phyloP scores from a whole-genome alignment of 306 rosid species.

The Styphnolobium japonicum region DNA sequence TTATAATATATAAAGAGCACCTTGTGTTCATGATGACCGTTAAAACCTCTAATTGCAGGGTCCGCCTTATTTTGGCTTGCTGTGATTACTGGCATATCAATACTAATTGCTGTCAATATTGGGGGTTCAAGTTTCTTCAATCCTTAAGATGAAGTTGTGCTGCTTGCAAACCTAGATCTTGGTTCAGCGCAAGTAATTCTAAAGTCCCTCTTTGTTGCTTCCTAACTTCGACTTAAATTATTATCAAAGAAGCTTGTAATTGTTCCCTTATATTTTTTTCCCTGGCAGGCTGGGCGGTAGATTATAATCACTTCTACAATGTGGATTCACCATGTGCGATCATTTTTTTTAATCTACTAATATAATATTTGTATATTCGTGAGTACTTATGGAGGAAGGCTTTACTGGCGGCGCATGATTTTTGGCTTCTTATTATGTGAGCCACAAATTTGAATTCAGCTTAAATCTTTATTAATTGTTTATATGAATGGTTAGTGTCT shows the following conservation, averaged over 20 bases:
- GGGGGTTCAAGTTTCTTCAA: slow-evolving; percentile 90
- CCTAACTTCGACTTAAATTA: not conserved
- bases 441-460: slow-evolving; percentile 19
- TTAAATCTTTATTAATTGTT: slow-evolving; percentile 24
- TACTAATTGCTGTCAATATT: slow-evolving; percentile 68
- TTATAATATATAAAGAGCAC: not conserved
- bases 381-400: slow-evolving; percentile 34
- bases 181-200: slow-evolving; percentile 41
- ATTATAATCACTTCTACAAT: not conserved
- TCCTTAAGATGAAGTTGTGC: slow-evolving; percentile 47
- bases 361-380: slow-evolving; percentile 25
- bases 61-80: slow-evolving; percentile 79
- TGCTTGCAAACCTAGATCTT: slow-evolving; percentile 32
- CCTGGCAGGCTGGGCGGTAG: slow-evolving; percentile 29
- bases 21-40: slow-evolving; percentile 6
- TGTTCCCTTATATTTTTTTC: not conserved
- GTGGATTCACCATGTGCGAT: not conserved
- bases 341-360: not conserved
- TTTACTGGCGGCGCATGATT: slow-evolving; percentile 34
- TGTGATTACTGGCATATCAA: slow-evolving; percentile 64
- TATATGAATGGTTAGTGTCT: slow-evolving; percentile 20
- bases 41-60: slow-evolving; percentile 56
- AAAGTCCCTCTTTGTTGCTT: slow-evolving; percentile 1
- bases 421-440: slow-evolving; percentile 30
- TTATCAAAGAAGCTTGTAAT: not conserved